Evolutionary conservation across 805 yeast species (phyloP).

Genomic region (Sungouiozyma ichnusensis): DNA sequence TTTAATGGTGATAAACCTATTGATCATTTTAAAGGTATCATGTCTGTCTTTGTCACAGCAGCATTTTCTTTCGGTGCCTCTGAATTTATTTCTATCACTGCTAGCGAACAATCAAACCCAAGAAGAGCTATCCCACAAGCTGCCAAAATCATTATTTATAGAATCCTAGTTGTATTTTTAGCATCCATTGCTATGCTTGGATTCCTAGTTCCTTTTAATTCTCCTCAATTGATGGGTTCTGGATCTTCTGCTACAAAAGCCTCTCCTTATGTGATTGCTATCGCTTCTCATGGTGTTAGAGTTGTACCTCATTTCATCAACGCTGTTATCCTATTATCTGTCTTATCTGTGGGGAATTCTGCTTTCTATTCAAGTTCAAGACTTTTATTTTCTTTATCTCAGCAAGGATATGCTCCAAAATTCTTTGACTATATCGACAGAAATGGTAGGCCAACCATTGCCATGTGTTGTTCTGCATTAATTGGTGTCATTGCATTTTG

Average conservation of each 20-base stretch:
- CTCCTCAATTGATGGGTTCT: constrained; percentile 39
- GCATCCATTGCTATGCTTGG: constrained; percentile 44
- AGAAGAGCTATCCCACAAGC: constrained; percentile 53
- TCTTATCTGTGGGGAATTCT: constrained; percentile 48
- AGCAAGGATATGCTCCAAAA: constrained; percentile 52
- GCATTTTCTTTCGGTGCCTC: constrained; percentile 61
- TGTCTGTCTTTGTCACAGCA: constrained; percentile 54
- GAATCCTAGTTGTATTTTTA: constrained; percentile 49
- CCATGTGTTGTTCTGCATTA: constrained; percentile 30
- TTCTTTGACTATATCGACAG: constrained; percentile 48
- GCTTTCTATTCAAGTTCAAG: constrained; percentile 41
- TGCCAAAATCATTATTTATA: constrained; percentile 60
- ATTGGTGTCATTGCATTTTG: constrained; percentile 57
- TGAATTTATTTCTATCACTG: constrained; percentile 56
- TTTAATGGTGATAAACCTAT: constrained; percentile 35
- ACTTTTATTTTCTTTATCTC: constrained; percentile 44
- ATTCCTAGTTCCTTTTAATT: constrained; percentile 49
- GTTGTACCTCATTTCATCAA: constrained; percentile 55
- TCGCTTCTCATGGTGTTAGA: constrained; percentile 42
- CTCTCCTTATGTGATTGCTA: constrained; percentile 71
- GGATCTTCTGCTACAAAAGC: constrained; percentile 42
- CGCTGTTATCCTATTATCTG: constrained; percentile 54
- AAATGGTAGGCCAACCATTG: constrained; percentile 45
- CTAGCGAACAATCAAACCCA: constrained; percentile 62
- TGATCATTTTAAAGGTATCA: constrained; percentile 50